phyloP scores from a whole-genome alignment of 2,329 filamentous ascomycete genomes.

The Apiospora phragmitis region DNA sequence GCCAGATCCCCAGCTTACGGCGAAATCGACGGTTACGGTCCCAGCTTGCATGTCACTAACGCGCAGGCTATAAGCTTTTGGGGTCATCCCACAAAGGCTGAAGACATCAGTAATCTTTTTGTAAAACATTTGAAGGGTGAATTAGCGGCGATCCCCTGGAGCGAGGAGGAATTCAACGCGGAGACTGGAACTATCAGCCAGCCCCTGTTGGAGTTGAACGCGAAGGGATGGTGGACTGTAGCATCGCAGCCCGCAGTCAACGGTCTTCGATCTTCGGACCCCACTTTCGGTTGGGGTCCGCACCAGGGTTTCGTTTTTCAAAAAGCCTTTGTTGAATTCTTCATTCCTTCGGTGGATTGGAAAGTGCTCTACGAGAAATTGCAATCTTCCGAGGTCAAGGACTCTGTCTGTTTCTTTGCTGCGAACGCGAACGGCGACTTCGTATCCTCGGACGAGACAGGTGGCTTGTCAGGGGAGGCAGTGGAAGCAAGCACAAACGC shows the following conservation, averaged over 20 bases:
- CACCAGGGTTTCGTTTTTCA: conserved; percentile 94
- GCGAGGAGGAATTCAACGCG: conserved; percentile 80
- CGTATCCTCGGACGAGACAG: conserved; percentile 62
- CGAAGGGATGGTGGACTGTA: conserved; percentile 90
- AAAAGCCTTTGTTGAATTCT: conserved; percentile 97
- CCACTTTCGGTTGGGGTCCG: conserved; percentile 91
- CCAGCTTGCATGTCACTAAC: conserved; percentile 90
- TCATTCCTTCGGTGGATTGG: conserved; percentile 78
- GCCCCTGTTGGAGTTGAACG: conserved; percentile 74
- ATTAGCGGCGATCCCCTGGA: conserved; percentile 86
- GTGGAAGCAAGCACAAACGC: conserved; percentile 71
- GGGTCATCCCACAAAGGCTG: conserved; percentile 70
- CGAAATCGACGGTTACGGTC: conserved; percentile 97
- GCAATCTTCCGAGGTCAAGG: conserved; percentile 54
- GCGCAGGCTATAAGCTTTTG: conserved; percentile 80
- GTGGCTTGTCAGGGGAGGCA: conserved; percentile 32
- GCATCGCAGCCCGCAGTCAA: conserved; percentile 95
- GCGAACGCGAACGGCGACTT: conserved; percentile 79
- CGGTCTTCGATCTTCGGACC: conserved; percentile 73
- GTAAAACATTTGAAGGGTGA: conserved; percentile 77
- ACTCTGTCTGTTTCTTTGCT: conserved; percentile 84
- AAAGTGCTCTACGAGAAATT: conserved; percentile 64
- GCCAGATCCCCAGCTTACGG: conserved; percentile 91
- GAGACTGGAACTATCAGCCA: conserved; percentile 82
- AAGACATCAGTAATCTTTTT: conserved; percentile 81